These are phyloP conservation scores for Coemansia sp. DNA, from an alignment of 192 early-diverging fungal genomes.

Conservation along the genomic window DNA sequence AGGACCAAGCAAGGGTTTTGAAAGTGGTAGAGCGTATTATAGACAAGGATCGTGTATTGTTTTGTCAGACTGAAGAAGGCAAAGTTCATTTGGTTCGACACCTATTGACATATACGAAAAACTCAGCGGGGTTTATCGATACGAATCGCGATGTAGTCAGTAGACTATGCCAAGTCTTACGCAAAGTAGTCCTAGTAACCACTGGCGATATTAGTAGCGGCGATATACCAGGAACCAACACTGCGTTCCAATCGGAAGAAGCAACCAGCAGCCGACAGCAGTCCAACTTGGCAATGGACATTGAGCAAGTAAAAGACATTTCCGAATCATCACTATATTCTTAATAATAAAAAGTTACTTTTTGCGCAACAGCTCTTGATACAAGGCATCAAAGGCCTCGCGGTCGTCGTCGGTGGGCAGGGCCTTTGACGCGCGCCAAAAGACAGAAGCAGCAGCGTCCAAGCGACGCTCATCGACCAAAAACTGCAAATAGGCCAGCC, in stretches of 20 bases:
- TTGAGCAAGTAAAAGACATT: constrained; percentile 21
- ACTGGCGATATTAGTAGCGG: constrained; percentile 4
- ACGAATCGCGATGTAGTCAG: constrained; percentile 37
- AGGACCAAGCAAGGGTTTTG: neutral
- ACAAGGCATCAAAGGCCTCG: constrained; percentile 18
- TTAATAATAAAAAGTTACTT: neutral
- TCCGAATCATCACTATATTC: constrained; percentile 5
- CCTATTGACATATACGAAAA: constrained; percentile 21
- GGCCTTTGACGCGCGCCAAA: constrained; percentile 41
- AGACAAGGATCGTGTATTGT: constrained; percentile 12
- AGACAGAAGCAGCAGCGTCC: constrained; percentile 27
- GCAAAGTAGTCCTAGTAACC: constrained; percentile 15
- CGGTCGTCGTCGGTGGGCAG: constrained; percentile 12
- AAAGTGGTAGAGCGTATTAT: constrained; percentile 2
- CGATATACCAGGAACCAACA: constrained; percentile 20
- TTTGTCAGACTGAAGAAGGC: constrained; percentile 54
- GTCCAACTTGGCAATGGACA: neutral
- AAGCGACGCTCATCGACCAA: constrained; percentile 20
- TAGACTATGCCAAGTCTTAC: constrained; percentile 31
- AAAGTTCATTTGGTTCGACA: constrained; percentile 45
- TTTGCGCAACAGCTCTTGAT: constrained; percentile 22
- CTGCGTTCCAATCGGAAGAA: neutral
- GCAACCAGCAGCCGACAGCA: neutral
- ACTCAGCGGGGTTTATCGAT: constrained; percentile 32
- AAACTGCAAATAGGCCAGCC: constrained; percentile 40